Conservation (phyloP, 2,329 filamentous ascomycete species). For the Colletotrichum somersetense region DNA sequence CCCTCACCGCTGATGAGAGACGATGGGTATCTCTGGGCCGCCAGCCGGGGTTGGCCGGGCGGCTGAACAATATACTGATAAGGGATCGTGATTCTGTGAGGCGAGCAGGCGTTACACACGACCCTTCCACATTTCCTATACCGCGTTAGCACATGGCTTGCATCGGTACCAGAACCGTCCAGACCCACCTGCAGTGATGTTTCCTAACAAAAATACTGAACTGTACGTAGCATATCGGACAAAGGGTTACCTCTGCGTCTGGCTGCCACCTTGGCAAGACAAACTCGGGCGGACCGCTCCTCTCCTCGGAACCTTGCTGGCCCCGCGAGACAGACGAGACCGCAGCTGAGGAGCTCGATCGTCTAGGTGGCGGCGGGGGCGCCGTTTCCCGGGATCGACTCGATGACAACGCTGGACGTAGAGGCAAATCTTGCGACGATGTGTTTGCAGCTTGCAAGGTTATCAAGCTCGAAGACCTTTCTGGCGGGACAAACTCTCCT, state of each 20-base stretch:
- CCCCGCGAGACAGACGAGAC: constrained; percentile 9
- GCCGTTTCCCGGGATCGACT: constrained; percentile 20
- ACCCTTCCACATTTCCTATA: constrained; percentile 89
- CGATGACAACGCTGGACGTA: constrained; percentile 15
- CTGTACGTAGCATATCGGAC: constrained; percentile 83
- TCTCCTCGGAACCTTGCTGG: constrained; percentile 25
- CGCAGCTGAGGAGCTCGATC: constrained; percentile 21
- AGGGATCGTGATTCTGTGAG: constrained; percentile 94
- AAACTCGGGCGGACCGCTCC: constrained; percentile 55
- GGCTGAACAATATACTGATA: constrained; percentile 92
- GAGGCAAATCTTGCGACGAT: constrained; percentile 22
- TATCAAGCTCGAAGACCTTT: constrained; percentile 36
- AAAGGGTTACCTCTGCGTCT: constrained; percentile 83
- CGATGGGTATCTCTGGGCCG: constrained; percentile 54
- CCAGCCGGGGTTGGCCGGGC: constrained; percentile 58
- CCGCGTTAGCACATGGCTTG: constrained; percentile 16
- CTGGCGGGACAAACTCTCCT: constrained; percentile 32
- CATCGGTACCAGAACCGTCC: neutral
- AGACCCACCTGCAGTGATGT: constrained; percentile 85
- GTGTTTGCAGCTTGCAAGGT: constrained; percentile 15
- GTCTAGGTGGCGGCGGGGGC: constrained; percentile 37
- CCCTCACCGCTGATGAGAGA: constrained; percentile 57
- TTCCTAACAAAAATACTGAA: constrained; percentile 91
- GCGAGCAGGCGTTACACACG: constrained; percentile 90
- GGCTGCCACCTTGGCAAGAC: constrained; percentile 87